Base-by-base conservation (phyloP, 441 rosid genomes). In the Arabidopsis lyrata region DNA sequence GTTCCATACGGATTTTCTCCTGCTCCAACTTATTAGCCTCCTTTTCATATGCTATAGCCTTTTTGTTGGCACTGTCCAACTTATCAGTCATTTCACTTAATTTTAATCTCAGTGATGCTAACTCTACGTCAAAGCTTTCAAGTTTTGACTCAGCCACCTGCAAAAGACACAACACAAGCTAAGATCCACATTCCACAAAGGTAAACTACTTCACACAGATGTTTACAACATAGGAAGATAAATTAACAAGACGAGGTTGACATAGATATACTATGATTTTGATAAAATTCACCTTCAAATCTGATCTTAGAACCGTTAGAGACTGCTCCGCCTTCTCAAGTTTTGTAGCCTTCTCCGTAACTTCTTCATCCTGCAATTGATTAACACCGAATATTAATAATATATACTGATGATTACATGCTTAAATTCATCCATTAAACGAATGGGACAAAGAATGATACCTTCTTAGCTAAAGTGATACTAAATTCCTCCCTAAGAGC, bases 131-230 rank as follows among this genome's bases (percentile, higher is more conserved):
- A 75, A 83, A 96, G 83, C 88, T 93, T 84, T 64, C 78, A 45
- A 96, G 76, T 77, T 90, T 93, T 39, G 96, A 91, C 79, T 91
- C 91, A 32, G 99, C 97, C 73, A 94, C 94, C 97, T 96, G 91
- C 81, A 85, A 77, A 78, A 68, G 27, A 75, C 34, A 71, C 31
- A 39, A 70, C 39, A 76, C 42, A 47, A 55, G 24, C 54, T 75
- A 8, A 75, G 74, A 75, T n/a, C 32, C 57, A 75, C 62, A 16
- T 11, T 70, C 48, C 44, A 60, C 42, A 61, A 18, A 52, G 15
- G 45, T 29, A 29, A 29, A 3, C 31, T 29, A 29, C 31, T 29
- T 29, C 31, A 18, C 31, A 29, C 31, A 29, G 4, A 29, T 4
- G 31, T 29, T 29, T 29, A 29, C 31, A 29, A 29, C 31, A 29